phyloP scores from a whole-genome alignment of 2,329 filamentous ascomycete genomes.

The Tolypocladium tundrense region DNA sequence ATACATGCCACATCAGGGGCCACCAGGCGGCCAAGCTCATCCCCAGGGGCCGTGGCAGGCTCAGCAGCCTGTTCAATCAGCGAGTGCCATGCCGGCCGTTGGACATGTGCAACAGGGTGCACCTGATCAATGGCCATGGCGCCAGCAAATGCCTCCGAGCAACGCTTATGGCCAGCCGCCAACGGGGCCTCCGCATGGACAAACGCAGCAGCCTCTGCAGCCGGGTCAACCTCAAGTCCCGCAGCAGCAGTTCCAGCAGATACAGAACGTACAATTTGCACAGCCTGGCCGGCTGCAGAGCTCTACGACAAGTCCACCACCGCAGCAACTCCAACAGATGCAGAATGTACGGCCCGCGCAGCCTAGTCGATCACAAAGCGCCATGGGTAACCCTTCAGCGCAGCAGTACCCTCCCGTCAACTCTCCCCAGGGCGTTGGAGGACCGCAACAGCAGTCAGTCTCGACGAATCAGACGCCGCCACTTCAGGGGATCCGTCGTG shows the following conservation, averaged over 20 bases:
- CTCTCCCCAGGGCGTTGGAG: neutral
- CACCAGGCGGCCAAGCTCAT: neutral
- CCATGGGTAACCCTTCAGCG: neutral
- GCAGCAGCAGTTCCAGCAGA: neutral
- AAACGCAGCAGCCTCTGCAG: neutral
- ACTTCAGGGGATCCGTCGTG: conserved; percentile 1
- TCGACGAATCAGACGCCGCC: neutral
- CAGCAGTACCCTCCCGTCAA: neutral
- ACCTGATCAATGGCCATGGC: neutral
- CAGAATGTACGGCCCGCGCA: neutral
- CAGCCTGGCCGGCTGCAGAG: neutral
- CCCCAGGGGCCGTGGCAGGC: neutral
- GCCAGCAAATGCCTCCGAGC: neutral
- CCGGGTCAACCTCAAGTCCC: neutral
- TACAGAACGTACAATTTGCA: neutral
- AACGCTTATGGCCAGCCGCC: neutral
- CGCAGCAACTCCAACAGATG: neutral
- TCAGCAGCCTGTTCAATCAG: conserved; percentile 4
- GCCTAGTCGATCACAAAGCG: conserved; percentile 3
- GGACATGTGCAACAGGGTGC: neutral
- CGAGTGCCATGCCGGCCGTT: conserved; percentile 5
- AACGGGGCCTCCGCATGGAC: neutral
- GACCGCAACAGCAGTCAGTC: neutral
- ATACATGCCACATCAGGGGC: neutral
- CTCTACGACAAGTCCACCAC: too few relatives aligned